Conservation (phyloP, 768 basidiomycete species). For the Russula sp. region DNA sequence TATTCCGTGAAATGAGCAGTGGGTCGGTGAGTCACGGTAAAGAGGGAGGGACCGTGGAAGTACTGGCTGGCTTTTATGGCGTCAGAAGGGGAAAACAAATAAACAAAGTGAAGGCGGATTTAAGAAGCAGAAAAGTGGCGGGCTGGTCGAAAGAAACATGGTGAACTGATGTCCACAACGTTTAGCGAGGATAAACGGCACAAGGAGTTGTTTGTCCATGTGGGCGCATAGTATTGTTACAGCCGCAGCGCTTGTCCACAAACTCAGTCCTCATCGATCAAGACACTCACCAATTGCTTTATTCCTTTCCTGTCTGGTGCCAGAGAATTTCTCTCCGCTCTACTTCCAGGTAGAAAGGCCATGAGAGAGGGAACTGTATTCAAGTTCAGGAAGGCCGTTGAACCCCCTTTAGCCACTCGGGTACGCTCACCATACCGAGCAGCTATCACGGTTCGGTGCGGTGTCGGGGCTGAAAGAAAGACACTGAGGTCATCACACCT, state of each 20-base stretch:
- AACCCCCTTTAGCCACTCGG: neutral
- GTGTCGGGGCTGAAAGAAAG: neutral
- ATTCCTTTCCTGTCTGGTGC: neutral
- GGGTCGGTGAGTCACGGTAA: neutral
- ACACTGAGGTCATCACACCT: neutral
- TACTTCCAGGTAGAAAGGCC: neutral
- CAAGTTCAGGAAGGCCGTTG: neutral
- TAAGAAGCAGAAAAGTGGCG: neutral
- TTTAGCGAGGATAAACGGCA: conserved; percentile 23
- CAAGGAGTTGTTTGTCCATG: conserved; percentile 41
- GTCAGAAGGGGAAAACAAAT: neutral
- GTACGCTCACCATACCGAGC: neutral
- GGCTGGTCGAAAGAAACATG: conserved; percentile 13
- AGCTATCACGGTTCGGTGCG: neutral
- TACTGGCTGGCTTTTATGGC: neutral
- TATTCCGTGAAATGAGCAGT: neutral
- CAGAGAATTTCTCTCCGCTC: neutral
- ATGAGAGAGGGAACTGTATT: neutral
- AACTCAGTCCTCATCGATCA: conserved; percentile 3
- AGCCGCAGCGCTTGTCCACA: conserved; percentile 9
- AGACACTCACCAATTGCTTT: neutral
- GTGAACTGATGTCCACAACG: conserved; percentile 7
- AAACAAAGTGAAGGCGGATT: neutral
- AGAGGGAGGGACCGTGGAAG: neutral
- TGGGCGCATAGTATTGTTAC: conserved; percentile 32